phyloP scores from a whole-genome alignment of 805 yeast species.

The Zygosaccharomyces bailii region DNA sequence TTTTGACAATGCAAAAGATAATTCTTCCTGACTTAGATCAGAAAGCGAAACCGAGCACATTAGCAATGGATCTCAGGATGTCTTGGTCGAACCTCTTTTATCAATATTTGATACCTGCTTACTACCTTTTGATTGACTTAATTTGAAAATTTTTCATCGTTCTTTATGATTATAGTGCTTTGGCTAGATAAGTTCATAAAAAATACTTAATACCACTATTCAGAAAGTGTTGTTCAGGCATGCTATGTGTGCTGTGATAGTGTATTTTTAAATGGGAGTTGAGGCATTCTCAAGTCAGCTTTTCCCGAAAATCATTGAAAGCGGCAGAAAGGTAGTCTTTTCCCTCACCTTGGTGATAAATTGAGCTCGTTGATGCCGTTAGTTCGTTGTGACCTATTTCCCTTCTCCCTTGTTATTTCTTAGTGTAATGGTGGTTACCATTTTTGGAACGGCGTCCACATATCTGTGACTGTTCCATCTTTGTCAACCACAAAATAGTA shows the following conservation, averaged over 20 bases:
- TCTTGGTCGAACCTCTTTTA: background rate
- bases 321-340: too few species aligned
- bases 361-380: too few species aligned
- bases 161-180: background rate
- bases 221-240: too few species aligned
- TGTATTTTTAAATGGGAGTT: constrained; percentile 37
- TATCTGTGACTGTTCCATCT: constrained; percentile 48
- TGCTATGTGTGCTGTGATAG: too few species aligned
- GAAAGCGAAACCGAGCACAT: constrained; percentile 3
- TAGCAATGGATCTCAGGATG: background rate
- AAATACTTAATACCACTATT: too few species aligned
- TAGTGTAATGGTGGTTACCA: constrained; percentile 31
- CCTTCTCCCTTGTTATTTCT: background rate
- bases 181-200: background rate
- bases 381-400: too few species aligned
- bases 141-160: constrained; percentile 18
- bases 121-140: too few species aligned
- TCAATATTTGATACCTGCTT: too few species aligned
- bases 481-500: constrained; percentile 55
- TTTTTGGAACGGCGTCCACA: constrained; percentile 64
- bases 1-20: constrained; percentile 21
- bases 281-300: too few species aligned
- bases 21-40: constrained; percentile 24
- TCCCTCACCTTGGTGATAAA: too few species aligned
- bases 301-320: too few species aligned